Evolutionary conservation across 2,329 filamentous ascomycete genomes (phyloP), one percentile per base, ranked within the genome.

Genomic region (Apiospora kogelbergensis): DNA sequence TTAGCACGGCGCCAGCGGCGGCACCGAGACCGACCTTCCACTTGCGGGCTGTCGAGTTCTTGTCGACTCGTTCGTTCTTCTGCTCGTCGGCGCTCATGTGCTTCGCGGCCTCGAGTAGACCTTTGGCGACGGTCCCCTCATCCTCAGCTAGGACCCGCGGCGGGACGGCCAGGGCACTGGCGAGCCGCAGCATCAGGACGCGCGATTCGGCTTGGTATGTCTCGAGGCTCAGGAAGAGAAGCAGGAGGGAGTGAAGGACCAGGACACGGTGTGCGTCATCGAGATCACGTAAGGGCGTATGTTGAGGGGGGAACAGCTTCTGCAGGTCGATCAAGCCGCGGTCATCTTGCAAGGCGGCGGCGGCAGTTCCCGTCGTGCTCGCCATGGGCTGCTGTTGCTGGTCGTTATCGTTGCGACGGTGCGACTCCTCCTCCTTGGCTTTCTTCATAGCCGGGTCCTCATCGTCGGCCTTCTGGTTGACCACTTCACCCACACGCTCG

Each of bases 141-240:
- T 94, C 89, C 63, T 90, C 86, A 42, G 90, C 88, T 13, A 96
- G 83, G 0, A 90, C 79, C 26, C 86, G 85, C 22, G 90, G 80
- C 0, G 90, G 85, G 22, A 97, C 81, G n/a, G 89, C 86, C 3
- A 97, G 82, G 13, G 91, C 93, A 0, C 91, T 92, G 0, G 91
- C 84, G 42, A 95, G 78, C 71, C 92, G 84, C 15, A 94, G 82
- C 68, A 97, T 83, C 17, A 97, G 82, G 1, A 92, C 84, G 3
- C 93, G 88, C 2, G 93, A 93, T 75, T 93, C 89, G 2, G 92
- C 90, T 64, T 86, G 90, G 79, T 96, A 97, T 71, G 92, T 89
- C 76, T 96, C 90, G 2, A 97, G 81, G 7, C 92, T 94, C 2
- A 97, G 81, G 6, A 94, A 76, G 11, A 95, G 83, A 0, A 97